Conservation (phyloP, 805 yeast genomes). For the Zygoascus bituminiphila region DNA sequence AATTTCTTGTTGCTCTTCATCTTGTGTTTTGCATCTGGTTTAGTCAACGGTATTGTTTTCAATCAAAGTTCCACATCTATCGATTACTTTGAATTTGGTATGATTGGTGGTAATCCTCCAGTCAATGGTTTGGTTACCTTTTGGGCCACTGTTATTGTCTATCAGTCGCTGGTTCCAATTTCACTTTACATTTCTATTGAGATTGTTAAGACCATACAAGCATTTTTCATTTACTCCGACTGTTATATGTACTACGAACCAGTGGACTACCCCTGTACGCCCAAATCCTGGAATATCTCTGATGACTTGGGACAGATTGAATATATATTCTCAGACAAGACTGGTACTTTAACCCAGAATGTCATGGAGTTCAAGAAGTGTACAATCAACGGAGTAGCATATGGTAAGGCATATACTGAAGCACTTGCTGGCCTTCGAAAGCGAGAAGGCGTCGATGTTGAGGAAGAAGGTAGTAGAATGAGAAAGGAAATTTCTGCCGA, state of each 20-base stretch:
- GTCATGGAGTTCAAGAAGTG: slow-evolving; percentile 81
- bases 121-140: slow-evolving; percentile 63
- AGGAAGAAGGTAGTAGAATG: slow-evolving; percentile 42
- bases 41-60: slow-evolving; percentile 62
- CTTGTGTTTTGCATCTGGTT: slow-evolving; percentile 61
- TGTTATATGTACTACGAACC: slow-evolving; percentile 58
- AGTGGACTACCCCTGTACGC: slow-evolving; percentile 70
- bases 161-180: slow-evolving; percentile 73
- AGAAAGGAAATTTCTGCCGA: slow-evolving; percentile 39
- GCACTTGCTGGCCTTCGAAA: slow-evolving; percentile 64
- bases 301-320: slow-evolving; percentile 83
- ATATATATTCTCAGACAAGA: slow-evolving; percentile 73
- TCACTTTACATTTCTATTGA: slow-evolving; percentile 74
- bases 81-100: slow-evolving; percentile 51
- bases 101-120: slow-evolving; percentile 53
- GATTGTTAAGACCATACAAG: slow-evolving; percentile 72
- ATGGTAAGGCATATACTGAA: slow-evolving; percentile 70
- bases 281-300: slow-evolving; percentile 78
- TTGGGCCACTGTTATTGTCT: slow-evolving; percentile 64
- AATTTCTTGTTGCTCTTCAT: slow-evolving; percentile 58
- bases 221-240: slow-evolving; percentile 68
- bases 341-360: slow-evolving; percentile 78
- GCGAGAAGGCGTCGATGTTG: slow-evolving; percentile 57
- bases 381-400: slow-evolving; percentile 57
- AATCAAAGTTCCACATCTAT: slow-evolving; percentile 37